Evolutionary conservation across 768 basidiomycete genomes (phyloP).

Genomic region (Lentinula sp.): DNA sequence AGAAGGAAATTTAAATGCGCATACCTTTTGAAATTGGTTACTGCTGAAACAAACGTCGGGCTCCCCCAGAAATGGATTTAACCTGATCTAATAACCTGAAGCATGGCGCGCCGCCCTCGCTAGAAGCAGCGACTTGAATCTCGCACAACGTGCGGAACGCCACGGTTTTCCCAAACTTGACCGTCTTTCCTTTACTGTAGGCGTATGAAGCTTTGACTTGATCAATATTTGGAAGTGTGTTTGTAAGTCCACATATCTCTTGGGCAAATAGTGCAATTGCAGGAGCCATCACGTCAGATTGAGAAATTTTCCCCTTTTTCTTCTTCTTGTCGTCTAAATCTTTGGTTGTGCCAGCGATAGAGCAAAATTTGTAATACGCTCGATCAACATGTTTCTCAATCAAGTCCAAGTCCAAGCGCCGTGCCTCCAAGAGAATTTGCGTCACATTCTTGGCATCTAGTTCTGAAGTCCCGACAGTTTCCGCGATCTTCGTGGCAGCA

Average conservation of each 20-base stretch:
- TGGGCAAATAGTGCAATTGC: constrained; percentile 22
- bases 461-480: neutral
- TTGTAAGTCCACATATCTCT: constrained; percentile 19
- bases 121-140: constrained; percentile 44
- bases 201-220: constrained; percentile 58
- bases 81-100: neutral
- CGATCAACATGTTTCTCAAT: constrained; percentile 11
- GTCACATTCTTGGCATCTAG: neutral
- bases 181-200: constrained; percentile 17
- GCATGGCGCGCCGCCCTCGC: neutral
- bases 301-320: constrained; percentile 6
- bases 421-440: neutral
- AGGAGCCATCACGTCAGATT: constrained; percentile 19
- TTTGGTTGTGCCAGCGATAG: neutral
- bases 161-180: constrained; percentile 43
- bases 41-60: neutral
- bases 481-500: neutral
- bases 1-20: too few relatives aligned
- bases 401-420: neutral
- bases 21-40: neutral
- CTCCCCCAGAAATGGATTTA: neutral
- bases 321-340: neutral
- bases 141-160: constrained; percentile 46
- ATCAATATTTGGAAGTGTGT: constrained; percentile 24
- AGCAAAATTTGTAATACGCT: constrained; percentile 13